phyloP scores from a whole-genome alignment of 345 rosid species.

The Salix brachista region DNA sequence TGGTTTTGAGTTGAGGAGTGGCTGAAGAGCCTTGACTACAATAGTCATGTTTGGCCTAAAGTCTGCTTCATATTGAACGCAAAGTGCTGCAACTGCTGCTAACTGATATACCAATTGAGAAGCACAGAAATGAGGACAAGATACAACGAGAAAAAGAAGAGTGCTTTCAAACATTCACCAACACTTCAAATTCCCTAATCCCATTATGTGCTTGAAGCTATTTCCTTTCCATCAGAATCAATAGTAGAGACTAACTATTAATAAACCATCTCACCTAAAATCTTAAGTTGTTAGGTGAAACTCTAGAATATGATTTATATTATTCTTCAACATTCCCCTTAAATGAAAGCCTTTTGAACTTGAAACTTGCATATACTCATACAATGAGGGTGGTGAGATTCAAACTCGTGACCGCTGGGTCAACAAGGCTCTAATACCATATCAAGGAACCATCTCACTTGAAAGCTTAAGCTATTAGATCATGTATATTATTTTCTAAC shows the following conservation, averaged over 20 bases:
- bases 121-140: background rate
- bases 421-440: too few relatives aligned
- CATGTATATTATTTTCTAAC: too few relatives aligned
- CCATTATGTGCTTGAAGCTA: background rate
- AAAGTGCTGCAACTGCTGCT: constrained; percentile 97
- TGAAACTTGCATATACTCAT: too few relatives aligned
- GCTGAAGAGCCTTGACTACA: constrained; percentile 97
- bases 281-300: too few relatives aligned
- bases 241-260: background rate
- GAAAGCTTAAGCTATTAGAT: too few relatives aligned
- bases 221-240: background rate
- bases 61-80: constrained; percentile 97
- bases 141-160: background rate
- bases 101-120: constrained; percentile 38
- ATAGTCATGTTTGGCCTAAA: constrained; percentile 98
- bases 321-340: too few relatives aligned
- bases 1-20: constrained; percentile 56
- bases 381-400: too few relatives aligned
- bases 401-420: too few relatives aligned
- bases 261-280: too few relatives aligned
- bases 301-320: too few relatives aligned
- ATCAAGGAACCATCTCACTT: too few relatives aligned
- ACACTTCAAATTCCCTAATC: background rate
- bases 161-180: background rate
- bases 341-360: rapidly evolving